phyloP scores from a whole-genome alignment of 345 rosid species.

The Pugionium dolabratum region DNA sequence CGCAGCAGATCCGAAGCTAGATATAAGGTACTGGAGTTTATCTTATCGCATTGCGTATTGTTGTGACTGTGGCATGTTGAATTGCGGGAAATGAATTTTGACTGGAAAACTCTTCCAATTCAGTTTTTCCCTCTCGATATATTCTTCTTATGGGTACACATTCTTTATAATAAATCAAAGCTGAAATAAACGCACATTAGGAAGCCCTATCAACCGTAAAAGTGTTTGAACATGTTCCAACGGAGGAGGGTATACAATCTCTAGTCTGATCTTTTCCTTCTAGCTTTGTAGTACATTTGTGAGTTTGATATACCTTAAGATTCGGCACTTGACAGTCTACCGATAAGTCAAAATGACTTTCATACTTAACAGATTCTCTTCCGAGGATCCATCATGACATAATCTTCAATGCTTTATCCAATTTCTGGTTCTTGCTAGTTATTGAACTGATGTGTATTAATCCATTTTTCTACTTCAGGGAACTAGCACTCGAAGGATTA shows the following conservation, averaged over 20 bases:
- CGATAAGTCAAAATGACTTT: slow-evolving; percentile 8
- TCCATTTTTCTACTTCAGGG: slow-evolving; percentile 47
- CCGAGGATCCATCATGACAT: slow-evolving; percentile 5
- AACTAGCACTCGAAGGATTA: slow-evolving; percentile 87
- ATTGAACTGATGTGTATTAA: not conserved
- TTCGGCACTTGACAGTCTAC: slow-evolving; percentile 21
- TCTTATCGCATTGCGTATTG: slow-evolving; percentile 15
- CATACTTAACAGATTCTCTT: slow-evolving; percentile 8
- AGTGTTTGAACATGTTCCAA: slow-evolving; percentile 6
- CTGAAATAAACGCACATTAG: slow-evolving; percentile 2
- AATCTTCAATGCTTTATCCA: slow-evolving; percentile 13
- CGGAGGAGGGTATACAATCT: slow-evolving; percentile 29
- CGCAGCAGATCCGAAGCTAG: slow-evolving; percentile 80
- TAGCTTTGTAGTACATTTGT: slow-evolving; percentile 19
- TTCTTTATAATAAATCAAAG: slow-evolving; percentile 18
- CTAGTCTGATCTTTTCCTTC: slow-evolving; percentile 12
- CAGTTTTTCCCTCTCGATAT: not conserved
- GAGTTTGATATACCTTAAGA: slow-evolving; percentile 23
- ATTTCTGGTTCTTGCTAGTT: slow-evolving; percentile 23
- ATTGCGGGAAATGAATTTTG: slow-evolving; percentile 8
- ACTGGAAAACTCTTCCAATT: slow-evolving; percentile 2
- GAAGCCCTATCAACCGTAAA: not conserved
- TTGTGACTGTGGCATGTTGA: slow-evolving; percentile 19
- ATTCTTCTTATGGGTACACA: not conserved
- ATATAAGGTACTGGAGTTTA: slow-evolving; percentile 66